phyloP scores from a whole-genome alignment of 2,329 filamentous ascomycete genomes.

The Trichophyton rubrum region DNA sequence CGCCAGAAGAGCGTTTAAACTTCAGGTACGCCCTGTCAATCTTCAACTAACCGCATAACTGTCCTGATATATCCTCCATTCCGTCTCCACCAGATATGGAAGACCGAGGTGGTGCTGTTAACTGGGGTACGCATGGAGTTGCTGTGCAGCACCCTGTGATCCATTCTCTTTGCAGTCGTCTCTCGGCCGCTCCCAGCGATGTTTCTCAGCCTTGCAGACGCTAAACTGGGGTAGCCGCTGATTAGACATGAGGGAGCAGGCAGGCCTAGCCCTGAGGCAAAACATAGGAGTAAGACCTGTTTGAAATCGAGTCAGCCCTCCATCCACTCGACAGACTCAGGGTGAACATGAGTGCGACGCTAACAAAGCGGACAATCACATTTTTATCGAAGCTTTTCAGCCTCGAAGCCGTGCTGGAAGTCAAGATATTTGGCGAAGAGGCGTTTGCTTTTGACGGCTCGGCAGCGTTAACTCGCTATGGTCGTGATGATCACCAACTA shows the following conservation, averaged over 20 bases:
- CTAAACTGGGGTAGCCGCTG: neutral
- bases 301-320: neutral
- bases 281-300: neutral
- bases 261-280: neutral
- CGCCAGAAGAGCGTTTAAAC: too few relatives aligned
- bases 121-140: too few relatives aligned
- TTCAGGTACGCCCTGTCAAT: too few relatives aligned
- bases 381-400: neutral
- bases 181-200: neutral
- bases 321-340: neutral
- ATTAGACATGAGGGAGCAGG: neutral
- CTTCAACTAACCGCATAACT: too few relatives aligned
- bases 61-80: too few relatives aligned
- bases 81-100: too few relatives aligned
- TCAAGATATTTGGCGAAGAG: neutral
- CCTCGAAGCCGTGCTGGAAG: neutral
- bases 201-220: neutral
- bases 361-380: neutral
- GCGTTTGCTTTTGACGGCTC: neutral
- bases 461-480: neutral
- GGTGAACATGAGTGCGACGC: neutral
- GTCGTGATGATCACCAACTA: neutral
- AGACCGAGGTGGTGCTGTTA: too few relatives aligned
- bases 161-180: neutral
- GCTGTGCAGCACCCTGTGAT: neutral